Base-by-base conservation (phyloP, 1,139 yeast species). In the Scheffersomyces illinoinensis region DNA sequence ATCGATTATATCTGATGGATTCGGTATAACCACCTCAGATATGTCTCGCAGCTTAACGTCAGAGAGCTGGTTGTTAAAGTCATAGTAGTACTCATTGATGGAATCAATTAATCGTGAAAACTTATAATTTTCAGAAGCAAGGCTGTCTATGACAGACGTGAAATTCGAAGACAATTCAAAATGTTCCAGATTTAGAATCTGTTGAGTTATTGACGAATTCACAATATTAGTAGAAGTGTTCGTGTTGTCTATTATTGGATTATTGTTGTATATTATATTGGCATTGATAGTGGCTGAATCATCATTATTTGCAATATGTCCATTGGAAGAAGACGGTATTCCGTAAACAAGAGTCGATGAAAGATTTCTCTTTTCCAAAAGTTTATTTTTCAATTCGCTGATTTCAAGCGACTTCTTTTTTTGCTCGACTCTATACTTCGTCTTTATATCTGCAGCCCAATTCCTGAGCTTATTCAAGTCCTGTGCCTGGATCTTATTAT, bases 391-490 rank as follows among this genome's bases (percentile, higher is more conserved):
- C 57, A 83, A 71, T 26, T 68, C 73, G 52, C 75, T 75, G 20
- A 82, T 76, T 53, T 73, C 75, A 24, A 74, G 53, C 26, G 73
- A 71, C 61, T 79, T 78, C 64, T 71, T 72, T 63, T 78, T 79
- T 56, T 80, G 60, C 58, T 83, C 85, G 18, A 79, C 72, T 19
- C 79, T 80, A 59, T 75, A 77, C 59, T 78, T 79, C 3, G 71
- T 66, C 58, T 75, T 74, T 21, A 79, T 61, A 55, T 79, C 80
- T 52, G 64, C 60, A 53, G 73, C 70, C 73, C 76, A 68, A 56
- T 62, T 67, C 55, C 74, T 75, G 54, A 77, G 61, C 56, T 72
- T 71, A 20, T 64, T 64, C 52, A 77, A 59, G 61, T 78, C 81
- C 33, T 72, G 72, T 1, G 68, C 52, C 58, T 77, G 80, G 7